Evolutionary conservation across 345 rosid genomes (phyloP), one percentile per base, ranked within the genome.

Genomic region (Carallia pectinifolia): DNA sequence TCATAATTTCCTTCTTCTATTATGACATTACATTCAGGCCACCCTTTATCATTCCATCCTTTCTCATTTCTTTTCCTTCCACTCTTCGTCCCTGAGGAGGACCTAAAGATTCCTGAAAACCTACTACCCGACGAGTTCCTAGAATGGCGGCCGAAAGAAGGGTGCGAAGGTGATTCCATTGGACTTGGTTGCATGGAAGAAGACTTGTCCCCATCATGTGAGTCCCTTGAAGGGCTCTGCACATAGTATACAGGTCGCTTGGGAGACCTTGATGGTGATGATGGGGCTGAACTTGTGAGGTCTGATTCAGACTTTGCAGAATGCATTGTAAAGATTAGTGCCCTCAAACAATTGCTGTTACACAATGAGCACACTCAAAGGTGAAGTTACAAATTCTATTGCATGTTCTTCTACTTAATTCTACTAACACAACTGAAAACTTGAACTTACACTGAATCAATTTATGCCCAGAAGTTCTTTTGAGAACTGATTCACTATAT

Each of bases 141-240:
- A 0, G 96, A 90, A 77, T 92, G 97, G 31, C 92, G 86, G 15
- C 92, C 96, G 1, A 82, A 68, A 47, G 93, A 89, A 0, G 90
- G 92, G 76, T 90, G 94, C 10, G 97, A 88, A 62, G 96, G 97
- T 2, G 94, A 85, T 68, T 90, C 97, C 96, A 92, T 74, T 19
- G 90, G 91, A 71, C 90, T 90, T 15, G 90, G 87, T 58, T 90
- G 97, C 83, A 85, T 66, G 0, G 91, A 85, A 1, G 87, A 92
- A 7, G 88, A 83, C 83, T 89, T 89, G 83, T 89, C 96, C 8
- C 96, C 96, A 79, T 89, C 96, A 19, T 86, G 91, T 3, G 97
- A 92, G 81, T 92, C 97, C 58, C 97, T 84, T 30, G 96, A 92
- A 33, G 94, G 97, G 74, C 97, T 92, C 70, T 90, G 96, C 34